Conservation (phyloP, 192 early-diverging fungal genomes). For the Gryganskiella cystojenkinii region DNA sequence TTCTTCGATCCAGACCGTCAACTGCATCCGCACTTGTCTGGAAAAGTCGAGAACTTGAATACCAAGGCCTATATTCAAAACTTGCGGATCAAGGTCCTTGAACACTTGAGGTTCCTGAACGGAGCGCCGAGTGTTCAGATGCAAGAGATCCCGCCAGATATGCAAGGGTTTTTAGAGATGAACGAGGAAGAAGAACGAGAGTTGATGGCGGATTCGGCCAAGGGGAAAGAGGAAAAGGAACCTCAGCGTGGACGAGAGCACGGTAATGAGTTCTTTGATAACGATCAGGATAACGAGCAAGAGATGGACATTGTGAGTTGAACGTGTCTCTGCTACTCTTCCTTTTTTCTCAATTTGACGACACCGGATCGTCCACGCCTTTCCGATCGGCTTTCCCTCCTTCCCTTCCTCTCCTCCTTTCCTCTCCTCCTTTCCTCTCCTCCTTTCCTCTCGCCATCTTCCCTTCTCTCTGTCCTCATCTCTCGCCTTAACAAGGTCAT, state of each 20-base stretch:
- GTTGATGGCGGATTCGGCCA: constrained; percentile 48
- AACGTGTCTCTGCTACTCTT: neutral
- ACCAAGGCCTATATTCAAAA: constrained; percentile 83
- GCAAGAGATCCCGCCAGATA: constrained; percentile 84
- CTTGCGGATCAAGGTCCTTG: constrained; percentile 75
- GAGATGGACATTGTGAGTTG: constrained; percentile 31
- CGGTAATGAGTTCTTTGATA: constrained; percentile 37
- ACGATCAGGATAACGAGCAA: constrained; percentile 32
- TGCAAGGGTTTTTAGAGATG: constrained; percentile 65
- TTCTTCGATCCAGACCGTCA: constrained; percentile 92
- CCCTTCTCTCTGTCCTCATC: too few relatives aligned
- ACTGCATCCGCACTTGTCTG: constrained; percentile 88
- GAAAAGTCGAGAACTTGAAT: constrained; percentile 90
- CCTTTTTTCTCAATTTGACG: too few relatives aligned
- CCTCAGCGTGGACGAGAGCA: constrained; percentile 23
- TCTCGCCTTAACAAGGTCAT: too few relatives aligned
- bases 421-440: too few relatives aligned
- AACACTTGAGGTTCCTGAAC: constrained; percentile 88
- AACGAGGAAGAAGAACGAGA: constrained; percentile 63
- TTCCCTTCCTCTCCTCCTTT: too few relatives aligned
- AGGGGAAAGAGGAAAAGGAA: constrained; percentile 43
- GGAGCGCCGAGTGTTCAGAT: constrained; percentile 96
- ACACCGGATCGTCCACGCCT: too few relatives aligned
- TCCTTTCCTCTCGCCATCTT: too few relatives aligned
- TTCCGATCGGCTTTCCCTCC: too few relatives aligned